Conservation (phyloP, 1,284 basidiomycete species). For the Leccinum pachyderme region DNA sequence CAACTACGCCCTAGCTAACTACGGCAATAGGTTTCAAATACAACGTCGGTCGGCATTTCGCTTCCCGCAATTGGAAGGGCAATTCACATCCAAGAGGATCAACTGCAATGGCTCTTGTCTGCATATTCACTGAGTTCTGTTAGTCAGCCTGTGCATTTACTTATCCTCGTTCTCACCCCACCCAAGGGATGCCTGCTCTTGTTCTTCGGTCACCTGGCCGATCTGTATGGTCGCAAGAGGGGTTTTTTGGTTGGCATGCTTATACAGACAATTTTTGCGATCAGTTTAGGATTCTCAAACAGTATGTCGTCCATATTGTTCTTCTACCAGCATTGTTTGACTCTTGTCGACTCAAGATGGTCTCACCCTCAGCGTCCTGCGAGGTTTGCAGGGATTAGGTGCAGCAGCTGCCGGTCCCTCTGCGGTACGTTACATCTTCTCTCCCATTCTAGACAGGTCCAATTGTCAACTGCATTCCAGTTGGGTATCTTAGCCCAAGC, state of each 20-base stretch:
- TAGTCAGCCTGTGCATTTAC: conserved; percentile 15
- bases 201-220: not conserved
- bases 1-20: conserved; percentile 2
- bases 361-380: conserved; percentile 59
- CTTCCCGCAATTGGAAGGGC: conserved; percentile 61
- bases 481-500: conserved; percentile 76
- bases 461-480: conserved; percentile 33
- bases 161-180: conserved; percentile 12
- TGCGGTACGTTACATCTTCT: conserved; percentile 44
- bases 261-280: conserved; percentile 44
- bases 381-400: conserved; percentile 71
- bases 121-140: conserved; percentile 52
- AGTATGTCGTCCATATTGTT: conserved; percentile 35
- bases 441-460: not conserved
- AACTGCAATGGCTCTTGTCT: conserved; percentile 66
- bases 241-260: conserved; percentile 55
- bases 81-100: conserved; percentile 45
- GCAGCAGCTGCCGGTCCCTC: conserved; percentile 69
- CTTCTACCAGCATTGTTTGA: not conserved
- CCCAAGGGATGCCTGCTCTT: conserved; percentile 68
- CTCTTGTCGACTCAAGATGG: conserved; percentile 38
- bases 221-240: conserved; percentile 61
- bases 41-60: conserved; percentile 51
- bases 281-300: conserved; percentile 54
- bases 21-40: conserved; percentile 39